Evolutionary conservation across 768 basidiomycete genomes (phyloP), one percentile per base, ranked within the genome.

Genomic region (Podaxis pistillaris): DNA sequence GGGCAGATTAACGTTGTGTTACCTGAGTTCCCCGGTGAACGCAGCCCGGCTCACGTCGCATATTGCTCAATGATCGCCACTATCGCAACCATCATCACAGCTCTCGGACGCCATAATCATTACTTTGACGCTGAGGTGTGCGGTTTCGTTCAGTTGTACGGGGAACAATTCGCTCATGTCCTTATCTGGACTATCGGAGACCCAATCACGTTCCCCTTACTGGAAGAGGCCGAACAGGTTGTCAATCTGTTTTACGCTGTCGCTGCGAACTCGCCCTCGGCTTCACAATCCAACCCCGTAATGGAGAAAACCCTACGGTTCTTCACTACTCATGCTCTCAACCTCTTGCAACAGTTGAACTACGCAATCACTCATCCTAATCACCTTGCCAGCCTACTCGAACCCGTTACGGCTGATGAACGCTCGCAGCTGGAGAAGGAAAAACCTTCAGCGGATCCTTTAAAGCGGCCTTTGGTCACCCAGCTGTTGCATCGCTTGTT

Each of bases 331-430:
- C 86, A 85, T 64, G 87, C 89, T 0, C 74, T 95, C 19, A 78
- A 86, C 36, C 83, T 96, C 26, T 79, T 97, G 0, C 93, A 94
- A 69, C 91, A 94, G 66, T 75, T 97, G 64, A 95, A 94, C 73
- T 94, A 95, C 66, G 91, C 93, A 0, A 80, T 96, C 52, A 89
- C 93, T 0, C 95, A 98, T 73, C 95, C 95, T 6, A 91, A 95
- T 68, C 89, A 94, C 68, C 82, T 97, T 12, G 86, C 89, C 1
- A 88, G 88, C 66, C 78, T 93, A 28, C 79, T 96, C 67, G 93
- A 96, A 62, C 89, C 93, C 5, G 80, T 91, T 13, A 89, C 90
- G 0, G 71, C 82, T 1, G 93, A 93, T 11, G 95, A 96, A 67
- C 83, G 89, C 6, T 74, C 74, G 0, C 79, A 79, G 54, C 78